Percentiles rank a stretch among this genome's conserved stretches.
These are phyloP conservation scores for Tricholoma terreum DNA, from an alignment of 768 basidiomycete genomes.

Conservation along the genomic window DNA sequence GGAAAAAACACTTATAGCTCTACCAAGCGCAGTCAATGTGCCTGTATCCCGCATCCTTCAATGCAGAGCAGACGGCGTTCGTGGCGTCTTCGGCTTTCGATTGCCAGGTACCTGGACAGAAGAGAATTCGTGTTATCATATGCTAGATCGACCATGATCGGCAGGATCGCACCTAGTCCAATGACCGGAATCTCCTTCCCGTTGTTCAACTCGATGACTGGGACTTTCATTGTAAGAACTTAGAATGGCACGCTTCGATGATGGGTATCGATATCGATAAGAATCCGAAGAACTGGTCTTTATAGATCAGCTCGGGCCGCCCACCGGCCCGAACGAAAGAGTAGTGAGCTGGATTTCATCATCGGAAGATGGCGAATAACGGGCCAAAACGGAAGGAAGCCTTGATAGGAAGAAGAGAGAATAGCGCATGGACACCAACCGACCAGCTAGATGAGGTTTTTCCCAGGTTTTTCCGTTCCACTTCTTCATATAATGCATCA, in stretches of 20 bases:
- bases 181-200: slow-evolving; percentile 52
- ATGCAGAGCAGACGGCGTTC: slow-evolving; percentile 67
- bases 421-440: no score
- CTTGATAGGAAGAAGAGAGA: no score
- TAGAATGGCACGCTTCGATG: neutral
- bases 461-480: no score
- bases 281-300: neutral
- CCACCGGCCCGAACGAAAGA: neutral
- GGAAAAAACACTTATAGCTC: neutral
- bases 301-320: neutral
- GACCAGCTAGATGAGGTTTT: no score
- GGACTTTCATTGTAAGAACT: slow-evolving; percentile 7
- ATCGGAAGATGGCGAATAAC: no score
- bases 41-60: slow-evolving; percentile 72
- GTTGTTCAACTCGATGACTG: slow-evolving; percentile 58
- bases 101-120: slow-evolving; percentile 71
- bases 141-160: neutral
- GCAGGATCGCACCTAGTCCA: slow-evolving; percentile 50
- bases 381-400: no score
- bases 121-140: slow-evolving; percentile 4
- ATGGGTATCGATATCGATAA: neutral
- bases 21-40: slow-evolving; percentile 70
- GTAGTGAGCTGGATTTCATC: no score
- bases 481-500: no score
- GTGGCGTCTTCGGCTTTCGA: slow-evolving; percentile 69